Base-by-base conservation (phyloP, 257 asterid species). In the Voacanga thouarsii region DNA sequence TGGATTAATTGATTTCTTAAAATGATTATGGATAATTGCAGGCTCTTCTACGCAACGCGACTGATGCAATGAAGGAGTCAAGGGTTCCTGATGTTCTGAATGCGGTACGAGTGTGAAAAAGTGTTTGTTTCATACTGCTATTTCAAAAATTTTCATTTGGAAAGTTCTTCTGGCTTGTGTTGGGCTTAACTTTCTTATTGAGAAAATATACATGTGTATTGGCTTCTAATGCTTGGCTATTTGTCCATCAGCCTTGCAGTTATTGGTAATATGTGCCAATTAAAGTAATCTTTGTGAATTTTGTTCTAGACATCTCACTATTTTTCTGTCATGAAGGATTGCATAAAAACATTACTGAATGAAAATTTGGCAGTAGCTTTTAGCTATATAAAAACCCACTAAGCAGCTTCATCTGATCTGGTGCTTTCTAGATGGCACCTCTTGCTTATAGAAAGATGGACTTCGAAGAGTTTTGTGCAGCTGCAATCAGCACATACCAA, bases 41-140 rank as follows among this genome's bases (percentile, higher is more conserved):
- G 98, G 97, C 94, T 74, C 96, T 94, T 79, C 85, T 87, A 57
- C 81, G 89, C 28, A 94, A 94, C 71, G 93, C 92, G 12, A 92
- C 98, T 33, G 97, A 94, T 84, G 97, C 96, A 59, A 90, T 94
- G 97, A 92, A 84, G 89, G 92, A 85, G 79, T 92, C 98, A 3
- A 88, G 94, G 84, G 97, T 91, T 74, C 90, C 92, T 4, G 98
- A 94, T 72, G 88, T 92, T 82, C 88, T 94, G 45, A 91, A 92
- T 56, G 84, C 85, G 94, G 98, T 94, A 64, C 84, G 94, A 21
- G 49, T 23, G 44, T 41, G 18, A 21, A 41, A 64, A 45, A 12
- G 30, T 15, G 30, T 15, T 64, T 14, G 49, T 65, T 39, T 9
- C 37, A 4, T 44, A 41, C 56, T 23, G 2, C 19, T 66, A 28